Conservation (phyloP, 2,329 filamentous ascomycete genomes). For the Exophiala sp. region DNA sequence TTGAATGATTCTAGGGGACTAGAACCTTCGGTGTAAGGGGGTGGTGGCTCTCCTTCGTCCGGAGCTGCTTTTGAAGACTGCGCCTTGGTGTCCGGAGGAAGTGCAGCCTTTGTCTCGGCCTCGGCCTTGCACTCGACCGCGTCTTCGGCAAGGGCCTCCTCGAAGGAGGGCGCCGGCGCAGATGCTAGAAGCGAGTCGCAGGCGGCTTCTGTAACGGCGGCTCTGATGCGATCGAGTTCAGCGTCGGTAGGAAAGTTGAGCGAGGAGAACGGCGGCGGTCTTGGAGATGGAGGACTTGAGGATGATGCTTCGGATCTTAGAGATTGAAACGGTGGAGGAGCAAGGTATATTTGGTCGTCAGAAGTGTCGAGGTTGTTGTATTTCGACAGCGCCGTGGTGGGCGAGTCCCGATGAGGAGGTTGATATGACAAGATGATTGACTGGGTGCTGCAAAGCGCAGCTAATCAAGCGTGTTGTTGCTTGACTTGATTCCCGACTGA, state of each 20-base stretch:
- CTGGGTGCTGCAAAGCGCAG: conserved; percentile 10
- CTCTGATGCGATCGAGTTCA: conserved; percentile 39
- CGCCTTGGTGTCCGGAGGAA: conserved; percentile 77
- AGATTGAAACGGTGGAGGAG: conserved; percentile 41
- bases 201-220: conserved; percentile 46
- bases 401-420: conserved; percentile 26
- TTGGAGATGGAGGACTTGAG: conserved; percentile 51
- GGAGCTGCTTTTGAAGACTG: conserved; percentile 64
- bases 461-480: conserved; percentile 2
- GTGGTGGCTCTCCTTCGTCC: conserved; percentile 86
- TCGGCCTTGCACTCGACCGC: conserved; percentile 49
- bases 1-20: conserved; percentile 89
- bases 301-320: conserved; percentile 42
- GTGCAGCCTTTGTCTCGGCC: conserved; percentile 77
- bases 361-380: conserved; percentile 34
- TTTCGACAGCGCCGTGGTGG: conserved; percentile 44
- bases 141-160: conserved; percentile 46
- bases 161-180: conserved; percentile 50
- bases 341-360: conserved; percentile 40
- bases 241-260: conserved; percentile 54
- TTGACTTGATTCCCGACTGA: too few species aligned
- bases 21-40: conserved; percentile 90
- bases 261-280: conserved; percentile 62
- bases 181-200: conserved; percentile 49
- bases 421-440: conserved; percentile 17